Evolutionary conservation across 208 protist genomes (phyloP).

Genomic region (Leishmania turanica): DNA sequence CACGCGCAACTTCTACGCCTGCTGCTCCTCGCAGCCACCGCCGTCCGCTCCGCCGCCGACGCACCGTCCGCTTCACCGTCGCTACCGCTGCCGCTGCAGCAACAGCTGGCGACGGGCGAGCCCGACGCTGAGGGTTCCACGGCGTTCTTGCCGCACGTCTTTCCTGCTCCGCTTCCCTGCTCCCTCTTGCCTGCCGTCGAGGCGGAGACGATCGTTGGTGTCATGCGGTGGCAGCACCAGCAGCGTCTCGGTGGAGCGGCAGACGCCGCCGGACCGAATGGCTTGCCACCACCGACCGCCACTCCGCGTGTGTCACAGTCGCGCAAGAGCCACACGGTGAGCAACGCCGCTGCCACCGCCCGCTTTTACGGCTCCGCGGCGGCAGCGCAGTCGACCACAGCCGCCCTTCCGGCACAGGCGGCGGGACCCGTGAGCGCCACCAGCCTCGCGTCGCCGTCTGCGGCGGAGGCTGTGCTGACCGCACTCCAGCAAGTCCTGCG

Average conservation of each 20-base stretch:
- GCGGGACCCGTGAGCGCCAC: background rate
- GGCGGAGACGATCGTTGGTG: constrained; percentile 31
- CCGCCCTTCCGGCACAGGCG: background rate
- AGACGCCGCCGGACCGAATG: background rate
- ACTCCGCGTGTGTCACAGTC: background rate
- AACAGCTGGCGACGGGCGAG: background rate
- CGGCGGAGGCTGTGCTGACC: constrained; percentile 17
- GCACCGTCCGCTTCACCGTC: background rate
- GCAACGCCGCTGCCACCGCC: background rate
- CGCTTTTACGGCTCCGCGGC: background rate
- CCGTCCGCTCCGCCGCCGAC: background rate
- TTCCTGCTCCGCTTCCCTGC: constrained; percentile 19
- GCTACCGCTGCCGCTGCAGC: background rate
- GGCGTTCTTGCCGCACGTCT: background rate
- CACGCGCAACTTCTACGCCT: constrained; percentile 59
- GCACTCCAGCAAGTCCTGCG: constrained; percentile 15
- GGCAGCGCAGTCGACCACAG: background rate
- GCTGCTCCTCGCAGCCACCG: constrained; percentile 40
- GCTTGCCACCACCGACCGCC: background rate
- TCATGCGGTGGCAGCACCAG: constrained; percentile 1
- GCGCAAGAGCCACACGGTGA: background rate
- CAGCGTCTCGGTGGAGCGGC: background rate
- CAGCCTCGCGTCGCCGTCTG: background rate
- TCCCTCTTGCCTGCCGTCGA: constrained; percentile 38
- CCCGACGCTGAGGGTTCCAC: background rate